Base-by-base conservation (phyloP, 768 basidiomycete species). In the Pholiota conissans region DNA sequence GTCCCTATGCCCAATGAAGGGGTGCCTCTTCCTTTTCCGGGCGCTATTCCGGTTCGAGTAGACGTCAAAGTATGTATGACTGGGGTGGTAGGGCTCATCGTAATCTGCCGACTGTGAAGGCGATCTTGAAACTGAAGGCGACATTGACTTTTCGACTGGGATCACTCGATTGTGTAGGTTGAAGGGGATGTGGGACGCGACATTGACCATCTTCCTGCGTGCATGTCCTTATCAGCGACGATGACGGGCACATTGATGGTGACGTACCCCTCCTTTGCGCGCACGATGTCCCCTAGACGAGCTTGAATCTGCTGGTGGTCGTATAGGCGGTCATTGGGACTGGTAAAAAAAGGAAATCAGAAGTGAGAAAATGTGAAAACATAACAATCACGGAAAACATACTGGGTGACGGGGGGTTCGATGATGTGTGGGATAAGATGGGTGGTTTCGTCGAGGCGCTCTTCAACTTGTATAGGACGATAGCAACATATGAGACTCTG, bases 121-220 rank as follows among this genome's bases (percentile, higher is more conserved):
- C 20, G 74, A 70, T 14, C 65, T 53, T 9, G 69, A 71, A 29
- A 69, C 65, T 24, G 74, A 73, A 3, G 63, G 52, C 14, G 73
- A 69, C 11, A 68, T 67, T 9, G 65, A 64, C 10, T 61, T 58
- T 8, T 69, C 64, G 3, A 67, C 56, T 16, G 66, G 66, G 26
- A 71, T 52, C 13, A 68, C 60, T 51, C 69, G 70, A 52, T 74
- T 75, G 66, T 81, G 80, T 58, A 87, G 74, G 64, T 84, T 83
- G 71, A 89, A 88, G 0, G 86, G 86, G 26, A 83, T 74, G 22
- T 76, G 78, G 1, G 83, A 80, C 55, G 79, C 79, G 13, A 89
- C 79, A 55, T 87, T 87, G 61, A 89, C 86, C 87, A 89, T 88
- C 78, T 82, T 86, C 29, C 86, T 89, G 67, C 16, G 34, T 51